Evolutionary conservation across 345 rosid genomes (phyloP).

Genomic region (Triadica sebifera): DNA sequence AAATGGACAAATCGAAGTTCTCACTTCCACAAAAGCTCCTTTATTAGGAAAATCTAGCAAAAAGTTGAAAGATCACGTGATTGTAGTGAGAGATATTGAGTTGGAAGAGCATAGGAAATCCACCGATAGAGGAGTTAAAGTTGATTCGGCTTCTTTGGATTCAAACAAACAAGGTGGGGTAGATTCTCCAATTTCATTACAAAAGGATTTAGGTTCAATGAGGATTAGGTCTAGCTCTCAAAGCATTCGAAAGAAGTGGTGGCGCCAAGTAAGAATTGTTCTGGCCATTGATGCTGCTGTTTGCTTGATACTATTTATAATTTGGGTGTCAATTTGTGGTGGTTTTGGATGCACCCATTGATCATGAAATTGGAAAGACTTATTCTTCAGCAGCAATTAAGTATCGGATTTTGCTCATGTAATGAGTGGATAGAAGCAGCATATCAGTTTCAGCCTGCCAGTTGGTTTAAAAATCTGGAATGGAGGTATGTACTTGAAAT

Average conservation of each 20-base stretch:
- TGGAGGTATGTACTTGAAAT: conserved; percentile 14
- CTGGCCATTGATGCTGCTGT: conserved; percentile 79
- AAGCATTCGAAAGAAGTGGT: conserved; percentile 62
- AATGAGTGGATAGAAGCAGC: neutral
- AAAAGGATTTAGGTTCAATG: conserved; percentile 63
- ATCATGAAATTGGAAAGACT: neutral
- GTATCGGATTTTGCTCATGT: neutral
- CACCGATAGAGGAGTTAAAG: conserved; percentile 44
- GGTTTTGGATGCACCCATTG: conserved; percentile 52
- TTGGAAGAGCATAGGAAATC: conserved; percentile 62
- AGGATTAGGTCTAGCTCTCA: conserved; percentile 58
- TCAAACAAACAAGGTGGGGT: conserved; percentile 41
- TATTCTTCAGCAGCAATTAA: neutral
- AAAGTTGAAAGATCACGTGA: conserved; percentile 62
- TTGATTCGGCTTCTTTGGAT: conserved; percentile 39
- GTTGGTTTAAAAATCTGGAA: neutral
- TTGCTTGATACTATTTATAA: conserved; percentile 55
- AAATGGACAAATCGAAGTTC: conserved; percentile 46
- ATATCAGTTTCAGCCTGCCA: conserved; percentile 1
- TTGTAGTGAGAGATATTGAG: conserved; percentile 59
- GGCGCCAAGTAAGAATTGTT: conserved; percentile 65
- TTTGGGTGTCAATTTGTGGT: conserved; percentile 65
- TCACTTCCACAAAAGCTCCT: conserved; percentile 65
- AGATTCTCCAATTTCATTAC: conserved; percentile 41
- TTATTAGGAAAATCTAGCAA: conserved; percentile 56